Base-by-base conservation (phyloP, 345 rosid species). In the Capsella bursapastoris region DNA sequence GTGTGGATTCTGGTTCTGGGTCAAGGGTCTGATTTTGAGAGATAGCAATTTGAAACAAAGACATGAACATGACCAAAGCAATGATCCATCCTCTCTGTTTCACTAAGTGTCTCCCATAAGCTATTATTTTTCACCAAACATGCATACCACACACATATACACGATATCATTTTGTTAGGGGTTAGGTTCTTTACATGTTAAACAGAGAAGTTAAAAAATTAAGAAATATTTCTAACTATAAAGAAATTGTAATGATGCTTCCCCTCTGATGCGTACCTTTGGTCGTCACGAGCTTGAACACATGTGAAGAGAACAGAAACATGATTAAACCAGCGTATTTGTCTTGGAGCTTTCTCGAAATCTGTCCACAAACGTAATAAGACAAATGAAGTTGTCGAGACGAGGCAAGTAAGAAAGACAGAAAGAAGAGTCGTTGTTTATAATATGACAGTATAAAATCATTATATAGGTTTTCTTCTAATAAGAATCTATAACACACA, bases 281-380 rank as follows among this genome's bases (percentile, higher is more conserved):
- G 64, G 52, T 49, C 8, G 53, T 68, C 79, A 76, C 63, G 79
- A 73, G 78, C 32, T 58, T 34, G 57, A 47, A 64, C 6, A 59
- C 71, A 64, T 38, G 67, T 57, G 74, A 83, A 60, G 56, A 37
- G 73, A 65, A 32, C 38, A 78, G 64, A 71, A 58, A 71, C 81
- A 78, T 71, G 77, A 71, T 58, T 29, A 57, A 13, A 31, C 47
- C 71, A 77, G 58, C 60, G 7, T 51, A 49, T 38, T 70, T 71
- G 67, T 69, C 28, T 47, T 63, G 66, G 28, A 15, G 72, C 68
- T 71, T 40, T 57, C 66, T 49, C 28, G 14, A 31, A 71, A 40
- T 49, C 49, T 71, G 80, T 47, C 68, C 76, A 77, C 72, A 77
- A 22, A 64, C 14, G 45, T 40, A 44, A 71, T 57, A 41, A 77